Evolutionary conservation across 2,329 filamentous ascomycete genomes (phyloP).

Genomic region (Pyrenochaeta sp.): DNA sequence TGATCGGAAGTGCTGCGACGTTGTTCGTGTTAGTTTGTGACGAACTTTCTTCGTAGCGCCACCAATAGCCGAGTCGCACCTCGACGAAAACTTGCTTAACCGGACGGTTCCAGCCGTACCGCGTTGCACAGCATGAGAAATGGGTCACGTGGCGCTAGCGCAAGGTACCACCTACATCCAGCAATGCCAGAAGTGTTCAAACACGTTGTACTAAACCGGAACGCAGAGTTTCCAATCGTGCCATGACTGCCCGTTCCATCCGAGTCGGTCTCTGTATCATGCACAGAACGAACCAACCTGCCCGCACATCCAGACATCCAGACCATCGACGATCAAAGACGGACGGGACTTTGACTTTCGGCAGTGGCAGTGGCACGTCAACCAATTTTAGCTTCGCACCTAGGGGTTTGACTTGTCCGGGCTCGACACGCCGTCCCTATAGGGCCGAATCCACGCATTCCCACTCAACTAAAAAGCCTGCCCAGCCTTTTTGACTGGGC

Average conservation of each 20-base stretch:
- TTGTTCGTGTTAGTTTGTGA: background rate
- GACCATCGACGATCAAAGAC: background rate
- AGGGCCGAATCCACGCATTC: background rate
- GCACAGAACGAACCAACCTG: too few species aligned
- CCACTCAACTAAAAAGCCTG: background rate
- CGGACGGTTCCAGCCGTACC: slow-evolving; percentile 13
- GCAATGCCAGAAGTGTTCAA: background rate
- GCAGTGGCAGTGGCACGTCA: slow-evolving; percentile 15
- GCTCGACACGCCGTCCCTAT: background rate
- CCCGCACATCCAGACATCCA: background rate
- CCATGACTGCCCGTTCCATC: background rate
- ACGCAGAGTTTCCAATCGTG: too few species aligned
- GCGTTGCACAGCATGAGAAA: slow-evolving; percentile 24
- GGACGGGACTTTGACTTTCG: background rate
- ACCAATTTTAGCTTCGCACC: slow-evolving; percentile 9
- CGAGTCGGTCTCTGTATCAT: too few species aligned
- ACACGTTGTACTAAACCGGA: background rate
- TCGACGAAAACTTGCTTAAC: slow-evolving; percentile 2
- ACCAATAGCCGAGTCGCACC: background rate
- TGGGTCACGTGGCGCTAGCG: slow-evolving; percentile 19
- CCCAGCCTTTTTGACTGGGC: background rate
- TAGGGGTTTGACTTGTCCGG: slow-evolving; percentile 4
- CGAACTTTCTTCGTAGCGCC: background rate
- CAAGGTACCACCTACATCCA: slow-evolving; percentile 13
- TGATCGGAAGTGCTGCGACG: too few species aligned